Evolutionary conservation across 1,284 basidiomycete genomes (phyloP).

Genomic region (Erythrobasidium hasegawianum): DNA sequence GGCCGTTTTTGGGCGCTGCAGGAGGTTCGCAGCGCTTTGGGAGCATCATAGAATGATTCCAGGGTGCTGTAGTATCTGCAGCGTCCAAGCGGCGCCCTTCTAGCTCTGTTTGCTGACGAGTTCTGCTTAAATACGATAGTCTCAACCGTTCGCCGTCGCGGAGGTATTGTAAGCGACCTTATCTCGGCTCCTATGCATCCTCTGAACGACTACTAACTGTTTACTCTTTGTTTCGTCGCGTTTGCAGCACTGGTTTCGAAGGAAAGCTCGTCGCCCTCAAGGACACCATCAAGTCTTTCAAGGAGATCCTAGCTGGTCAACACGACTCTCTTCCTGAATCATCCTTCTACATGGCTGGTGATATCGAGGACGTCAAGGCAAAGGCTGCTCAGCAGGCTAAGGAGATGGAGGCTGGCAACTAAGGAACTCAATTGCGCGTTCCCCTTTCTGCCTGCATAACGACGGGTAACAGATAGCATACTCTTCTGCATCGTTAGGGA

Average conservation of each 20-base stretch:
- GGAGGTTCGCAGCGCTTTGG: too few relatives aligned
- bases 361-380: slow-evolving; percentile 88
- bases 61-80: too few relatives aligned
- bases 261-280: slow-evolving; percentile 42
- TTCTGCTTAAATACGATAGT: too few relatives aligned
- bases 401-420: slow-evolving; percentile 53
- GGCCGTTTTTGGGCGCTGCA: slow-evolving; percentile 57
- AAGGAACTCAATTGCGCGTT: background rate
- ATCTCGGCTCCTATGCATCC: background rate
- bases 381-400: slow-evolving; percentile 96
- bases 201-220: background rate
- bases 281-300: slow-evolving; percentile 67
- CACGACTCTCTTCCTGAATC: slow-evolving; percentile 78
- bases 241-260: slow-evolving; percentile 98
- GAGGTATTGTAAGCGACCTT: slow-evolving; percentile 53
- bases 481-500: too few relatives aligned
- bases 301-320: slow-evolving; percentile 85
- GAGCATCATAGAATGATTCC: too few relatives aligned
- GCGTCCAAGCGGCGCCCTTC: too few relatives aligned
- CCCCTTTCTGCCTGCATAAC: too few relatives aligned
- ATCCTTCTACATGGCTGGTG: slow-evolving; percentile 54
- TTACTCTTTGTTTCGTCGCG: too few relatives aligned
- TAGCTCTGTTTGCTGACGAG: too few relatives aligned
- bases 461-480: too few relatives aligned
- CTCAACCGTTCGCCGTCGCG: slow-evolving; percentile 98